Percentiles rank a stretch among this genome's conserved stretches.
Evolutionary conservation across 352 stramenopile genomes (phyloP).

Genomic region (Pythium rhizo-oryzae): DNA sequence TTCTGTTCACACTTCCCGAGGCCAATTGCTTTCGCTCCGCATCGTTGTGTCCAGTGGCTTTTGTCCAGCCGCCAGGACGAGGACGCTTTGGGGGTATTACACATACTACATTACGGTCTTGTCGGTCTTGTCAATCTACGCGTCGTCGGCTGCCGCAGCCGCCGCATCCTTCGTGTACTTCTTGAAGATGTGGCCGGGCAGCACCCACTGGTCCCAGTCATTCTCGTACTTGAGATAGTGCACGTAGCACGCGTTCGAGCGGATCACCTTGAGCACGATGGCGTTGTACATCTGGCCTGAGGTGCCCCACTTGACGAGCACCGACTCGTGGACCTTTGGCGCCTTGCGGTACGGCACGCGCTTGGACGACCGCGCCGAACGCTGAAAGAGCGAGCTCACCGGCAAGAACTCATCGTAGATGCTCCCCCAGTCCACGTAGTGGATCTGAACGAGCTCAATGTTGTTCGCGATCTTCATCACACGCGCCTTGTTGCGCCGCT

Average conservation of each 20-base stretch:
- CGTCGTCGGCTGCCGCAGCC: neutral
- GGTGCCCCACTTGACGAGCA: conserved; percentile 75
- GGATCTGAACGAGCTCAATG: conserved; percentile 75
- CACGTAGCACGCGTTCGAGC: conserved; percentile 74
- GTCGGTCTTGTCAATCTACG: neutral
- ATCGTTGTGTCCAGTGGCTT: too few species aligned
- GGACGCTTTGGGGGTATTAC: too few species aligned
- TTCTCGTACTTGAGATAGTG: conserved; percentile 87
- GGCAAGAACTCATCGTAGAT: conserved; percentile 85
- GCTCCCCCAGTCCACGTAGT: conserved; percentile 81
- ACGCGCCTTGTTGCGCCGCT: conserved; percentile 71
- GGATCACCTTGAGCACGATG: conserved; percentile 80
- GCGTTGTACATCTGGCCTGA: conserved; percentile 74
- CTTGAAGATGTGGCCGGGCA: conserved; percentile 79
- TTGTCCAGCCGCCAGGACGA: too few species aligned
- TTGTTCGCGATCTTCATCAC: conserved; percentile 67
- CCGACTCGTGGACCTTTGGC: conserved; percentile 66
- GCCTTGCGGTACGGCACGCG: conserved; percentile 65
- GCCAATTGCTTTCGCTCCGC: too few species aligned
- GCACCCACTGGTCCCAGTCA: conserved; percentile 84
- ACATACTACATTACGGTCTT: too few species aligned
- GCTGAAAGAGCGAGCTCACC: conserved; percentile 60
- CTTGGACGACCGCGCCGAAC: conserved; percentile 36
- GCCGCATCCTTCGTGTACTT: conserved; percentile 45
- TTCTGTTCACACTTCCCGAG: too few species aligned